A percentile compares a stretch with the other conserved stretches of the same genome.
Conservation (phyloP, 306 rosid genomes). For the Potentilla sterilis region DNA sequence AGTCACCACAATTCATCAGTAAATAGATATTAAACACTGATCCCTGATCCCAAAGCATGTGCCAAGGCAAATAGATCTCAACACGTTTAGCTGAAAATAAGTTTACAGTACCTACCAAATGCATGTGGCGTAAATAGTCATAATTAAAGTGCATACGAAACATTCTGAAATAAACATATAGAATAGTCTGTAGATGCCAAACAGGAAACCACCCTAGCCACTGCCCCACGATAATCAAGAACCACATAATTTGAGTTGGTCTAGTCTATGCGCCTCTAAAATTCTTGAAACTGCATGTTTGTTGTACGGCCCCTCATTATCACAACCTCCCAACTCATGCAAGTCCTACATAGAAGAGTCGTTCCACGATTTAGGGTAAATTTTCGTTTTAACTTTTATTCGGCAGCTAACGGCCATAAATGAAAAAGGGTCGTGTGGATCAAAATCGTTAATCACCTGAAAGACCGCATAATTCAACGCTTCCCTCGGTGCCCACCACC, state of each 20-base stretch:
- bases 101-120: slow-evolving; percentile 13
- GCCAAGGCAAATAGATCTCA: slow-evolving; percentile 6
- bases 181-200: slow-evolving; percentile 34
- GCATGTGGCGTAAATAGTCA: not conserved
- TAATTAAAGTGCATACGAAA: slow-evolving; percentile 9
- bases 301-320: slow-evolving; percentile 54
- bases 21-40: too few relatives aligned
- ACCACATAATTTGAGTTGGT: slow-evolving; percentile 29
- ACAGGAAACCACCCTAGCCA: slow-evolving; percentile 42
- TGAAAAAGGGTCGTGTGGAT: slow-evolving; percentile 41
- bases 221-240: slow-evolving; percentile 20
- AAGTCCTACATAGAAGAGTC: slow-evolving; percentile 76
- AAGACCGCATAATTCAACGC: slow-evolving; percentile 65
- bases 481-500: slow-evolving; percentile 95
- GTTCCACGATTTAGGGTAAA: slow-evolving; percentile 60
- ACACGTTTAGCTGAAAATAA: not conserved
- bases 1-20: slow-evolving; percentile 16
- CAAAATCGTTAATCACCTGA: slow-evolving; percentile 40
- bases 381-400: slow-evolving; percentile 33
- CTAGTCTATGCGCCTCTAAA: slow-evolving; percentile 53
- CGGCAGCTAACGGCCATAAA: slow-evolving; percentile 41
- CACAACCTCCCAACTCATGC: slow-evolving; percentile 49
- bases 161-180: slow-evolving; percentile 25
- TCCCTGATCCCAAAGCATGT: not conserved
- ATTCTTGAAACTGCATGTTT: slow-evolving; percentile 44